Evolutionary conservation across 106 monocot species (phyloP).

Genomic region (Dioscorea dumetorum): DNA sequence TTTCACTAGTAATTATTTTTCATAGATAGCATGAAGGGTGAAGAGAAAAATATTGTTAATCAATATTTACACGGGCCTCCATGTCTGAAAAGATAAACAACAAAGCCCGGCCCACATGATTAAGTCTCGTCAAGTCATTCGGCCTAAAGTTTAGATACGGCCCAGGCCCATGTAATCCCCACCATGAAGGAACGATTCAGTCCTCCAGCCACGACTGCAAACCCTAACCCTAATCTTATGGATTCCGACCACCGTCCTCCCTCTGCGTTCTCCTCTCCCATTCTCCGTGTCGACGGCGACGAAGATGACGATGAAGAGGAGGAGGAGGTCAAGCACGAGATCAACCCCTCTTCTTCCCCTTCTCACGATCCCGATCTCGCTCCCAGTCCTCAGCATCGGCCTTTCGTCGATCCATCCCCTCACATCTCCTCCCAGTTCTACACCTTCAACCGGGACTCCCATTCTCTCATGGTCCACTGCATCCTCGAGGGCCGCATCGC

Average conservation of each 20-base stretch:
- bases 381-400: not conserved
- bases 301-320: conserved; percentile 39
- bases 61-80: no score
- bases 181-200: conserved; percentile 31
- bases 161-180: not conserved
- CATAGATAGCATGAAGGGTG: no score
- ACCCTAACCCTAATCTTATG: conserved; percentile 13
- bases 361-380: conserved; percentile 3
- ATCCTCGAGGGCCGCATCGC: conserved; percentile 54
- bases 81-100: no score
- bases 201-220: conserved; percentile 2
- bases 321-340: conserved; percentile 8
- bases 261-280: conserved; percentile 22
- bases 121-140: no score
- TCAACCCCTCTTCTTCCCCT: not conserved
- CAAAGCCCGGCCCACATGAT: no score
- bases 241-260: not conserved
- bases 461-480: conserved; percentile 59
- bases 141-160: no score
- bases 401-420: conserved; percentile 44
- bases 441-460: conserved; percentile 57
- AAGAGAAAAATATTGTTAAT: no score
- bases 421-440: conserved; percentile 76
- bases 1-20: no score
- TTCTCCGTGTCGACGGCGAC: conserved; percentile 40